phyloP scores from a whole-genome alignment of 257 asterid genomes.

The Petunia secreta region DNA sequence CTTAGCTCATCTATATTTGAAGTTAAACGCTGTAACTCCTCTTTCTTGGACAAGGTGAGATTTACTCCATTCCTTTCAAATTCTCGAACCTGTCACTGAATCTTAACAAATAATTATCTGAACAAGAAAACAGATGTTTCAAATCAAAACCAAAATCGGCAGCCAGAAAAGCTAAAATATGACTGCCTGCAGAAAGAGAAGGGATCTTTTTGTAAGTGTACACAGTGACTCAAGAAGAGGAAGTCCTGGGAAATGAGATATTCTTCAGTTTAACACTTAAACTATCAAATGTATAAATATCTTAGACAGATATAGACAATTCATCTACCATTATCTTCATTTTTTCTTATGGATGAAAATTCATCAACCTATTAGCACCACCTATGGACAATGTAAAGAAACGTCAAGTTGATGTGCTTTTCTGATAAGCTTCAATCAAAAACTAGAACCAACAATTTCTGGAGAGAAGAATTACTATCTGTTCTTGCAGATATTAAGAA shows the following conservation, averaged over 20 bases:
- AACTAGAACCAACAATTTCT: neutral
- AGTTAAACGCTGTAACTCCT: constrained; percentile 78
- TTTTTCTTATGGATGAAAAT: neutral
- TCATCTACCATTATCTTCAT: too few species aligned
- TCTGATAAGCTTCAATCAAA: neutral
- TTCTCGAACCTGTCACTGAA: constrained; percentile 97
- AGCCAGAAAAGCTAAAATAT: neutral
- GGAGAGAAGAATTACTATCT: neutral
- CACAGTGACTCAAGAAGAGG: neutral
- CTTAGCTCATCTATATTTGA: constrained; percentile 80
- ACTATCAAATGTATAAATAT: neutral
- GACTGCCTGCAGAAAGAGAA: neutral
- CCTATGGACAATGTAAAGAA: constrained; percentile 8
- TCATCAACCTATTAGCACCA: neutral
- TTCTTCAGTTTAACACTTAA: neutral
- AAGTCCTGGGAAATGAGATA: constrained; percentile 5
- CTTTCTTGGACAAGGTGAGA: constrained; percentile 84
- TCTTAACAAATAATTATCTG: constrained; percentile 49
- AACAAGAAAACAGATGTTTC: constrained; percentile 34
- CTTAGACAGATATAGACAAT: neutral
- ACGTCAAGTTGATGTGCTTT: neutral
- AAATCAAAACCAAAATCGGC: constrained; percentile 7
- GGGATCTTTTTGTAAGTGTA: constrained; percentile 20
- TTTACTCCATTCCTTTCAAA: constrained; percentile 90
- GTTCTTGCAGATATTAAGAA: neutral